Base-by-base conservation (phyloP, 2,329 filamentous ascomycete genomes). In the Atkinsonella texensis region DNA sequence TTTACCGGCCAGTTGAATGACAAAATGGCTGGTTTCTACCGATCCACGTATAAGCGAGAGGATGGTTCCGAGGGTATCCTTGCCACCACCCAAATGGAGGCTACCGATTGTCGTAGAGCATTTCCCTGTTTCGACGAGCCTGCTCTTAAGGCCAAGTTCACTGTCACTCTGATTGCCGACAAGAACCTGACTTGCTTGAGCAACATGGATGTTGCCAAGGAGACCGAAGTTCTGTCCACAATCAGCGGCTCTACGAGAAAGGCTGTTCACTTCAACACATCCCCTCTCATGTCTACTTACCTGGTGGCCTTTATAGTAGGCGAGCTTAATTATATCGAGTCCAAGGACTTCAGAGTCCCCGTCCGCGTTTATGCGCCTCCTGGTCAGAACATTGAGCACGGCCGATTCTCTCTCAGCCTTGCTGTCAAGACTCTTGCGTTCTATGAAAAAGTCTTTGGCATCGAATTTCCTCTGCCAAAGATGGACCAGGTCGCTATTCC, bases 91-190 rank as follows among this genome's bases (percentile, higher is more conserved):
- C 91, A 97, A 74, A 95, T 97, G 87, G 91, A 97, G 73, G 85
- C 91, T 40, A 96, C 91, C 13, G 91, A 97, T 71, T 90, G 89
- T 55, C 81, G 91, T 61, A 80, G 90, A 60, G 89, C 91, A 7
- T 95, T 97, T 72, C 91, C 91, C 43, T 96, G 91, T 71, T 96
- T 96, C 67, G 91, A 97, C 64, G 93, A 97, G 73, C 91, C 91
- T 31, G 85, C 89, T 28, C 77, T 97, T 59, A 97, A 97, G 75
- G 88, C 91, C 40, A 84, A 86, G 58, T 97, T 95, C 70, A 91
- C 88, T 32, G 82, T 96, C 56, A 95, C 90, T 0, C 76, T 97
- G 59, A 78, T 97, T 60, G 89, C 91, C 5, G 90, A 96, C 69
- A 87, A 94, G 73, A 76, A 88, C 62, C 71, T 95, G 70, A 95